Evolutionary conservation across 192 early-diverging fungal genomes (phyloP), one percentile per base, ranked within the genome.

Genomic region (Podila verticillata): DNA sequence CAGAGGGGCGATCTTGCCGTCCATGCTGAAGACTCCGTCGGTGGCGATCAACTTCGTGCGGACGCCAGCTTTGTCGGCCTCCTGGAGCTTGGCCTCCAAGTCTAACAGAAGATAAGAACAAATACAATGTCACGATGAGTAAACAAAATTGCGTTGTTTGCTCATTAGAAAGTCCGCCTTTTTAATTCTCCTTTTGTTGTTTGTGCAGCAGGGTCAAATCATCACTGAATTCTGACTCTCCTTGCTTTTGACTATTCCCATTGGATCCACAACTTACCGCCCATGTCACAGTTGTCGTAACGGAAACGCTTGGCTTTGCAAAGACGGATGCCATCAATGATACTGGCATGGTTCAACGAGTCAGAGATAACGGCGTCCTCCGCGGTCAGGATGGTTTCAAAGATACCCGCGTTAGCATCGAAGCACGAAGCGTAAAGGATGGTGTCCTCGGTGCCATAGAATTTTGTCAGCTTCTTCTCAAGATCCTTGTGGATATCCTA

Each of bases 11-110:
- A 97, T 92, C 47, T 93, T 93, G 70, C 96, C 96, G 57, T 92
- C 94, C 96, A 97, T 97, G 80, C 95, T 96, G 85, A 96, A 97
- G 9, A 97, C 96, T 66, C 92, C 93, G 82, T 97, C 96, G 57
- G 95, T 96, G n/a, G 96, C 96, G 78, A 97, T 92, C 64, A 97
- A 84, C 83, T 97, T 97, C 56, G 94, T 95, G 7, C 89, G 87
- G 34, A 89, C 93, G 51, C 91, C 93, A 63, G 87, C 85, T 75
- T 94, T 87, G 31, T 96, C 86, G 44, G 93, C 89, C 70, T 89
- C 80, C 84, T 97, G 94, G 57, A 97, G 87, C 49, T 95, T 93
- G 13, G 84, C 88, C 70, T 80, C 77, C 12, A 80, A 65, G 24
- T 79, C 75, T 79, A 67, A 22, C 4, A 49, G 44, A 9, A 48